Evolutionary conservation across 2,329 filamentous ascomycete genomes (phyloP), one percentile per base, ranked within the genome.

Genomic region (Sporothrix luriei): DNA sequence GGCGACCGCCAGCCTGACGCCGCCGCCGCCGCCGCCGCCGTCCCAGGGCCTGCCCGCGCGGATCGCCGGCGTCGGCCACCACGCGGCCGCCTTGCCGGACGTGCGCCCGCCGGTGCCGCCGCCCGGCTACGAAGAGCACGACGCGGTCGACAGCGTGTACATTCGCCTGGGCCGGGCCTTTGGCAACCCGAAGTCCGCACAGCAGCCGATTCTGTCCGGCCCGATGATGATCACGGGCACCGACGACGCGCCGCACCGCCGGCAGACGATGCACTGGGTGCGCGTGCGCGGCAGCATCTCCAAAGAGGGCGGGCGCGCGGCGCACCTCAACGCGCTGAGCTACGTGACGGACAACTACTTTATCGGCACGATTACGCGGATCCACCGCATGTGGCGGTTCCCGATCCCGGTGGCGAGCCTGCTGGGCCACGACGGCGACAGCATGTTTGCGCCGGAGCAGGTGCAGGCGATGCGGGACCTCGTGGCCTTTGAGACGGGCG

Each of bases 321-420:
- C 93, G 13, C 94, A 98, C 77, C 83, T 97, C 48, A 90, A 87
- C 49, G 95, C 95, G 10, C 84, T 99, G 72, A 94, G 94, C 29
- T 99, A 98, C 82, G 91, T 98, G 82, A 92, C 90, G 33, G 94
- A 98, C 80, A 91, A 87, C 77, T 95, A 92, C 81, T 98, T 99
- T 80, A 94, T 98, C 78, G 94, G 92, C 51, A 97, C 94, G 1
- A 88, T 97, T 9, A 84, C 90, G 38, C 88, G 92, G 24, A 89
- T 94, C 68, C 94, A 97, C 79, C 85, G 88, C 69, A 84, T 97
- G 48, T 94, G 91, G 86, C 85, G 91, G 16, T 92, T 91, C 77
- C 87, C 72, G 13, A 76, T 78, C 68, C 54, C 68, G 48, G 82
- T 88, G n/a, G 82, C 84, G n/a, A 76, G 79, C 16, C 78, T 86